Conservation (phyloP, 2,329 filamentous ascomycete species). For the Coniella lustricola region DNA sequence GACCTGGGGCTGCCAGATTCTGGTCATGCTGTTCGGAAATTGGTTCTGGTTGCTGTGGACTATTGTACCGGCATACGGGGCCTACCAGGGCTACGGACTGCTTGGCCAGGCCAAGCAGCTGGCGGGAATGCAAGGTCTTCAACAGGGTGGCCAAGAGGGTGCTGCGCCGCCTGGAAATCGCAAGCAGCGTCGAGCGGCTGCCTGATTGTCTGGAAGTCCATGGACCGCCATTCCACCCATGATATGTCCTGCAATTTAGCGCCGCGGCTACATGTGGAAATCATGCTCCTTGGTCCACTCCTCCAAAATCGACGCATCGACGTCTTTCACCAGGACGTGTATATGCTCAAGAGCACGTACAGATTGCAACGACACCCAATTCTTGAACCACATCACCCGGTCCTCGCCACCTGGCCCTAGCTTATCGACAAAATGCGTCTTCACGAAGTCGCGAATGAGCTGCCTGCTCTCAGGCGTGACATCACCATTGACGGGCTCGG, state of each 20-base stretch:
- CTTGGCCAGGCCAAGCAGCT: constrained; percentile 48
- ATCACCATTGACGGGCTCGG: constrained; percentile 63
- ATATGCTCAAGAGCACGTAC: constrained; percentile 84
- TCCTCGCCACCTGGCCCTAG: constrained; percentile 43
- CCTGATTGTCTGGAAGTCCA: constrained; percentile 25
- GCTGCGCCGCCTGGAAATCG: constrained; percentile 40
- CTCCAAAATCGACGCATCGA: constrained; percentile 42
- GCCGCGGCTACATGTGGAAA: constrained; percentile 23
- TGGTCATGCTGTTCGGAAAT: constrained; percentile 75
- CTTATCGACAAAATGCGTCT: constrained; percentile 57
- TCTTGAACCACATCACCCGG: constrained; percentile 81
- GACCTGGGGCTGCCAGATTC: constrained; percentile 70
- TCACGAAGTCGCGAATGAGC: constrained; percentile 62
- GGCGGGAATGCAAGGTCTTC: constrained; percentile 38
- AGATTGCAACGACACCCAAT: constrained; percentile 83
- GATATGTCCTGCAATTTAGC: neutral
- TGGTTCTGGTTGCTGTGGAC: constrained; percentile 57
- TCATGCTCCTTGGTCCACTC: constrained; percentile 46
- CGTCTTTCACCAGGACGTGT: constrained; percentile 63
- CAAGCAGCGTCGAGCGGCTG: constrained; percentile 44
- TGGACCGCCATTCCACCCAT: neutral
- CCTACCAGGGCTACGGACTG: constrained; percentile 47
- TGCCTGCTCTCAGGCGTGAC: constrained; percentile 60
- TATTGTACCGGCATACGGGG: constrained; percentile 48
- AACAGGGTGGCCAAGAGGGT: constrained; percentile 25